Base-by-base conservation (phyloP, 2,329 filamentous ascomycete genomes). In the Westerdykella sp. region DNA sequence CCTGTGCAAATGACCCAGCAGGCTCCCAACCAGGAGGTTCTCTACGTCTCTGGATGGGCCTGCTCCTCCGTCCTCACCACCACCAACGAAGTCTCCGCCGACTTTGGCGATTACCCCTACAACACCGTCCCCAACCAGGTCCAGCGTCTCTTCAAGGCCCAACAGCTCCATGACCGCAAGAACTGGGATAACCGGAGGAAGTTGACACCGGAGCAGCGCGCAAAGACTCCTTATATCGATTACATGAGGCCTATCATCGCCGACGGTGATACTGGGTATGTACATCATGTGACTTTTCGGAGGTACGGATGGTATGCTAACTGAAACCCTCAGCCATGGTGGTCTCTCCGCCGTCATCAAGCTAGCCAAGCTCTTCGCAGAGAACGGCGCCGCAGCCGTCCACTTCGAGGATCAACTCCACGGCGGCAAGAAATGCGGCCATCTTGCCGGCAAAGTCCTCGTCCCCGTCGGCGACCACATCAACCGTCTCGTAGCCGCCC, bases 1-100 rank as follows among this genome's bases (percentile, higher is more conserved):
- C 93, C 93, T n/a, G 83, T 97, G 10, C 93, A 98, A 72, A 97
- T 98, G 93, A 95, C 93, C 39, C 93, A 98, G 68, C 93, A 97
- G 73, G 93, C 93, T 13, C 80, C 87, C 5, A 87, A 97, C 70
- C 93, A 97, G 66, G 91, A 98, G 67, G 86, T 96, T 14, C 78
- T 98, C 37, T 98, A 98, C 69, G 77, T 98, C 50, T 96, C 90
- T 1, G 93, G 93, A 49, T 98, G 93, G 93, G 93, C 93, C 5
- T 97, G 93, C 71, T 97, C 91, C 0, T 91, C 89, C 0, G 80
- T 95, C 15, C 75, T 98, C 37, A 97, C 91, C 4, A 84, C 83
- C 9, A 97, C 93, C 31, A 97, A 98, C 71, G 93, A 98, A 67
- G 93, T 98, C 22, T 96, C 89, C 0, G 87, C 93, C 35, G 93